Percentiles rank a stretch among this genome's conserved stretches.
These are phyloP conservation scores for Fusarium tupiense DNA, from an alignment of 2,329 filamentous ascomycete species.

Conservation along the genomic window DNA sequence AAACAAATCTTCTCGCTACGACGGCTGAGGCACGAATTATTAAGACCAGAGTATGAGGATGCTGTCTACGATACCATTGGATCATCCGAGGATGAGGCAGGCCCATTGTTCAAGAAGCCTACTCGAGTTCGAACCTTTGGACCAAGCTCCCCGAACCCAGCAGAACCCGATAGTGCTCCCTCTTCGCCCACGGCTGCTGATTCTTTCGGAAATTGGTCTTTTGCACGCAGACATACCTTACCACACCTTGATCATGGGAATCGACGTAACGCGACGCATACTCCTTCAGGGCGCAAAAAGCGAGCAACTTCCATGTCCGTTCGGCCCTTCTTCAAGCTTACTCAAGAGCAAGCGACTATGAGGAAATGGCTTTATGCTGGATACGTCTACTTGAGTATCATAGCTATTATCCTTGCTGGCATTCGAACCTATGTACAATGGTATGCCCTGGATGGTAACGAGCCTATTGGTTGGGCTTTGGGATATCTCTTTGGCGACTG, in stretches of 20 bases:
- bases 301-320: slow-evolving; percentile 71
- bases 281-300: slow-evolving; percentile 72
- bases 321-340: slow-evolving; percentile 82
- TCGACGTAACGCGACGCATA: slow-evolving; percentile 59
- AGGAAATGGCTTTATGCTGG: slow-evolving; percentile 86
- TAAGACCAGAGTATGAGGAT: slow-evolving; percentile 47
- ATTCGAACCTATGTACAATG: slow-evolving; percentile 75
- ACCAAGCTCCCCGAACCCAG: slow-evolving; percentile 9
- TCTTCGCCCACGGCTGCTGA: slow-evolving; percentile 33
- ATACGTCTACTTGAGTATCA: slow-evolving; percentile 77
- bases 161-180: slow-evolving; percentile 23
- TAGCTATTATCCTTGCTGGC: slow-evolving; percentile 73
- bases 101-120: slow-evolving; percentile 31
- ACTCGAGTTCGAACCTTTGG: slow-evolving; percentile 47
- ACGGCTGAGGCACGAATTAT: slow-evolving; percentile 55
- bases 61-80: slow-evolving; percentile 44
- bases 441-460: slow-evolving; percentile 74
- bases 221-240: slow-evolving; percentile 61
- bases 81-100: slow-evolving; percentile 48
- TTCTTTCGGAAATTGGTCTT: slow-evolving; percentile 33
- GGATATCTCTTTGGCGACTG: slow-evolving; percentile 89
- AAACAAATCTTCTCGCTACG: slow-evolving; percentile 57
- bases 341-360: slow-evolving; percentile 76
- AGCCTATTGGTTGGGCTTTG: slow-evolving; percentile 92
- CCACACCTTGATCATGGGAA: slow-evolving; percentile 52